Base-by-base conservation (phyloP, 2,329 filamentous ascomycete genomes). In the Hansfordia pulvinata region DNA sequence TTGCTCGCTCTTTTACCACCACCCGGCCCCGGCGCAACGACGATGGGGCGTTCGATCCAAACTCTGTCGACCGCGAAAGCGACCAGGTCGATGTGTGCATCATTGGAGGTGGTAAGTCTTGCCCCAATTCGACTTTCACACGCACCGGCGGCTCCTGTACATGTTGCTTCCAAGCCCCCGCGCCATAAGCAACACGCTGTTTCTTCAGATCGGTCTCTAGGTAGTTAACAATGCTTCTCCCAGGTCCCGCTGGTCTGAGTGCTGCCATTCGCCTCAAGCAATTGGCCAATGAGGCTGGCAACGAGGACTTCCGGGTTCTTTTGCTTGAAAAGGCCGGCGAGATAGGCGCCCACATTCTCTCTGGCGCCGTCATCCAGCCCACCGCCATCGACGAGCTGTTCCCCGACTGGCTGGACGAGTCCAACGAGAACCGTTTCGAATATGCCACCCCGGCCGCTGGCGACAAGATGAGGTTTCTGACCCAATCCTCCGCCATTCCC, bases 71-170 rank as follows among this genome's bases (percentile, higher is more conserved):
- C 37, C 77, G 90, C 37, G 90, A 96, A 52, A 80, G 74, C 28
- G 90, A 98, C 45, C 62, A 90, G 56, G 90, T 98, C 17, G 90
- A 98, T 54, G 86, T 98, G 17, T 93, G 85, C 54, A 96, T 98
- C 44, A 74, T 98, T 28, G 90, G 90, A 45, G 90, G 83, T 52
- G 88, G 69, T 73, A 60, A 43, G 54, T 40, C 23, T 17, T 17
- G 6, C 6, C 5, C 21, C 13, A 8, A 23, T 13, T 14, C 10
- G 10, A 21, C 5, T 4, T 14, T 8, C 16, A 7, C 13, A 13
- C 16, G n/a, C 8, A 6, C 8, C 8, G 30, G 14, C 10, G 17
- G 24, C n/a, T n/a, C n/a, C n/a, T n/a, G n/a, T n/a, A n/a, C n/a
- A n/a, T n/a, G n/a, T n/a, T n/a, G n/a, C n/a, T n/a, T n/a, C n/a